Evolutionary conservation across 495 filamentous ascomycete genomes (phyloP).

Genomic region (Penicillium dipodomyicola): DNA sequence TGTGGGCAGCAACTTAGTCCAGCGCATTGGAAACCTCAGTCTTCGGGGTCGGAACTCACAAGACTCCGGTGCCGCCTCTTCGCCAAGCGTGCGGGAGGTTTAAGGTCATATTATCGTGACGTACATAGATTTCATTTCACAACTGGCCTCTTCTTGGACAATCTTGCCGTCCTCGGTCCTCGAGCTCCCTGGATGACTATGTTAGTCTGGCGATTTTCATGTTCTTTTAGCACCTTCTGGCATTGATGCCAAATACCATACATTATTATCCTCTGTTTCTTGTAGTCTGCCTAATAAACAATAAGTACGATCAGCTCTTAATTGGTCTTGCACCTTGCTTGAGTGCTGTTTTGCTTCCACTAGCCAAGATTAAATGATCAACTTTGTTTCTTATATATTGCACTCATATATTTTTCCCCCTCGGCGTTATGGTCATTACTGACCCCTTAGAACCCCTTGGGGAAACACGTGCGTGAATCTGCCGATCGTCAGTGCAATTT

Average conservation of each 20-base stretch:
- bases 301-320: background rate
- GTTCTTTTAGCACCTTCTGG: slow-evolving; percentile 12
- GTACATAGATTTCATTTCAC: slow-evolving; percentile 23
- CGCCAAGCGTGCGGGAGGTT: slow-evolving; percentile 42
- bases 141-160: slow-evolving; percentile 16
- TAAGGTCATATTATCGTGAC: slow-evolving; percentile 16
- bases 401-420: background rate
- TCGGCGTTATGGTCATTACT: background rate
- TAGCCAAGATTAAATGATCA: background rate
- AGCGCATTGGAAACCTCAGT: slow-evolving; percentile 77
- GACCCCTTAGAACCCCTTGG: background rate
- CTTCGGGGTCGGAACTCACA: slow-evolving; percentile 44
- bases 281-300: background rate
- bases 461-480: slow-evolving; percentile 10
- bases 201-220: slow-evolving; percentile 4
- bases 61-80: slow-evolving; percentile 31
- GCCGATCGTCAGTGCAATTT: slow-evolving; percentile 1
- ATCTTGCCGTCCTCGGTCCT: slow-evolving; percentile 1
- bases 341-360: background rate
- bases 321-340: background rate
- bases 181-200: slow-evolving; percentile 16
- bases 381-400: background rate
- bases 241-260: slow-evolving; percentile 3
- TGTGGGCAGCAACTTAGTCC: slow-evolving; percentile 87
- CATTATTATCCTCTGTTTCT: background rate